A percentile compares a stretch with the other conserved stretches of the same genome.
Conservation (phyloP, 352 stramenopile genomes). For the Globisporangium lucens region DNA sequence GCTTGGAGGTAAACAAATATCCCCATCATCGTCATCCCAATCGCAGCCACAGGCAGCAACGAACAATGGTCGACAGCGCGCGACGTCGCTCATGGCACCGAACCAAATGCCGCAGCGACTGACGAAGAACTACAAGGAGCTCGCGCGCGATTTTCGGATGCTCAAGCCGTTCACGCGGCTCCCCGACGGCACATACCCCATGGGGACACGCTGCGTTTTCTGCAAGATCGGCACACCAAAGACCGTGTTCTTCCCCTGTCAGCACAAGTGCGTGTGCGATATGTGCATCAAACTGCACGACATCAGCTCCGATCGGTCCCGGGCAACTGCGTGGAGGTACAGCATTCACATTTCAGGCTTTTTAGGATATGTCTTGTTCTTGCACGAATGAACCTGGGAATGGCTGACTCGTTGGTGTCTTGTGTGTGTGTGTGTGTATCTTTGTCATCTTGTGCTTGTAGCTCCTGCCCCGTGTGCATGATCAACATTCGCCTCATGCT, state of each 20-base stretch:
- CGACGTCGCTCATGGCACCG: conserved; percentile 14
- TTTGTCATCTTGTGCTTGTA: conserved; percentile 13
- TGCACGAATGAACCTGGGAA: not conserved
- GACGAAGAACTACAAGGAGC: conserved; percentile 55
- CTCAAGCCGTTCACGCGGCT: conserved; percentile 51
- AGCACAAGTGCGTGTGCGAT: conserved; percentile 68
- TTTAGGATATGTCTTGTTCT: not conserved
- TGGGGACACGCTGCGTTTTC: conserved; percentile 40
- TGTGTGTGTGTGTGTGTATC: not conserved
- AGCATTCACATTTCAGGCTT: not conserved
- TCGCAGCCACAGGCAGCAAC: not conserved
- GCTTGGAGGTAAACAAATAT: not conserved
- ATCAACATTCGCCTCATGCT: conserved; percentile 60
- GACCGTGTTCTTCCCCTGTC: conserved; percentile 59
- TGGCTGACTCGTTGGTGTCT: not conserved
- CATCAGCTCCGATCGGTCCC: conserved; percentile 29
- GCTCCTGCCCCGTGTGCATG: conserved; percentile 63
- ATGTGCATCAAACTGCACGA: conserved; percentile 40
- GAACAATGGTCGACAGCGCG: conserved; percentile 14
- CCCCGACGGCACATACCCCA: conserved; percentile 38
- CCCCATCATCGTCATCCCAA: not conserved
- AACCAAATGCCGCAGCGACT: conserved; percentile 21
- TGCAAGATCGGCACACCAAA: conserved; percentile 30
- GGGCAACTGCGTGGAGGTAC: conserved; percentile 35
- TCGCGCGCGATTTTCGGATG: conserved; percentile 46